phyloP scores from a whole-genome alignment of 2,329 filamentous ascomycete species.

The Colletotrichum australisinense region DNA sequence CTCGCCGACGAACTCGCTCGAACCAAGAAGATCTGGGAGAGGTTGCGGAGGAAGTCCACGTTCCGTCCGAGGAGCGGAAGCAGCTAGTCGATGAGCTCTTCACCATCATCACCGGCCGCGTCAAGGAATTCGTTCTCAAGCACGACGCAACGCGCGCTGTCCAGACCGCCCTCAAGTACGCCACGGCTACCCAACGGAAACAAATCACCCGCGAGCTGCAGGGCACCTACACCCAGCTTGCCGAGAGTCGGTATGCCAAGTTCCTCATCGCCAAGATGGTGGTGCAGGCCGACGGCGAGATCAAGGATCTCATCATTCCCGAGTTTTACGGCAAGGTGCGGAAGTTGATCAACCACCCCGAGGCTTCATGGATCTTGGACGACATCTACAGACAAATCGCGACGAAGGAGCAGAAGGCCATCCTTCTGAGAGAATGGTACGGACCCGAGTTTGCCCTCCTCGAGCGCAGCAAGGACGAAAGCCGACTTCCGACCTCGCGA shows the following conservation, averaged over 20 bases:
- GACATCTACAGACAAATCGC: slow-evolving; percentile 94
- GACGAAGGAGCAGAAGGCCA: slow-evolving; percentile 85
- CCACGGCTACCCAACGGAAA: slow-evolving; percentile 84
- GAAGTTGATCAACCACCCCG: slow-evolving; percentile 93
- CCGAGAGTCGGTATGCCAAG: slow-evolving; percentile 97
- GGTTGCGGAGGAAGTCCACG: slow-evolving; percentile 93
- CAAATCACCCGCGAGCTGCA: slow-evolving; percentile 89
- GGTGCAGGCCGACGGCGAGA: slow-evolving; percentile 89
- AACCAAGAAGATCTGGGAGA: slow-evolving; percentile 97
- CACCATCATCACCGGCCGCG: slow-evolving; percentile 87
- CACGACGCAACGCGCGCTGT: slow-evolving; percentile 97
- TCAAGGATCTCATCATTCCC: slow-evolving; percentile 87
- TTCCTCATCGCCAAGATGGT: slow-evolving; percentile 96
- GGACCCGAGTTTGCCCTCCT: slow-evolving; percentile 92
- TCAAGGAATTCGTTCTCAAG: slow-evolving; percentile 98
- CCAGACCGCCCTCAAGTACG: slow-evolving; percentile 97
- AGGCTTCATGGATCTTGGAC: slow-evolving; percentile 97
- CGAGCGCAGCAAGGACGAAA: slow-evolving; percentile 66
- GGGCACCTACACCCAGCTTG: slow-evolving; percentile 84
- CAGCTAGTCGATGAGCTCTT: slow-evolving; percentile 91
- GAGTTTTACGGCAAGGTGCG: slow-evolving; percentile 96
- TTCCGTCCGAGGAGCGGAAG: slow-evolving; percentile 89
- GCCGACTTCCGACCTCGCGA: slow-evolving; percentile 74
- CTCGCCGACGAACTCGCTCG: slow-evolving; percentile 89
- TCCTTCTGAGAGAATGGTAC: slow-evolving; percentile 93